A percentile compares a stretch with the other conserved stretches of the same genome.
Evolutionary conservation across 805 yeast genomes (phyloP).

Genomic region (Kluyveromyces siamensis): DNA sequence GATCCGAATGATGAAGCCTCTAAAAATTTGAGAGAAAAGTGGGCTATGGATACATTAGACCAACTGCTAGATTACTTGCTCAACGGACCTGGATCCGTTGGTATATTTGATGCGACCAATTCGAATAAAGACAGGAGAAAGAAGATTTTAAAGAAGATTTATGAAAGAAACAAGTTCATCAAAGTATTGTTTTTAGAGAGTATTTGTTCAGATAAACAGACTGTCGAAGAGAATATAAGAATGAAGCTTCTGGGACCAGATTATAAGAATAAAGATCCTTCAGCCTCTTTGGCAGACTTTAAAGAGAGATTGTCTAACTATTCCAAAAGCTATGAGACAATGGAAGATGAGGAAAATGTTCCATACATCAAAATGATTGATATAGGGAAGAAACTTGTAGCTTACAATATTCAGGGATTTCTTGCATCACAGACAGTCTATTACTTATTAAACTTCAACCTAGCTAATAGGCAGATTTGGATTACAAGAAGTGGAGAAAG

Average conservation of each 20-base stretch:
- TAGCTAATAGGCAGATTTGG: conserved; percentile 87
- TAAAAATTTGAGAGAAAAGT: conserved; percentile 66
- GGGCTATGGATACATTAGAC: conserved; percentile 94
- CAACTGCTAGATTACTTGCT: conserved; percentile 73
- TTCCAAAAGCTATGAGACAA: conserved; percentile 83
- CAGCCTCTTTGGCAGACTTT: conserved; percentile 71
- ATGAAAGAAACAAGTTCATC: conserved; percentile 48
- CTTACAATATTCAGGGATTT: conserved; percentile 81
- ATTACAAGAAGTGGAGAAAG: conserved; percentile 94
- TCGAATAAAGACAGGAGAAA: conserved; percentile 59
- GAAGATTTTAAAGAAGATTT: conserved; percentile 48
- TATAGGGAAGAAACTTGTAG: conserved; percentile 89
- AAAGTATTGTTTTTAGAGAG: conserved; percentile 83
- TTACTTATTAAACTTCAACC: conserved; percentile 79
- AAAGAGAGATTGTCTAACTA: conserved; percentile 72
- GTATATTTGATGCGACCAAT: conserved; percentile 82
- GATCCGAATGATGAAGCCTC: conserved; percentile 66
- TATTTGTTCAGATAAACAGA: conserved; percentile 68
- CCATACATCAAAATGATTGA: conserved; percentile 94
- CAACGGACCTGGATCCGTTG: conserved; percentile 80
- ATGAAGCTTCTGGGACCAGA: conserved; percentile 91
- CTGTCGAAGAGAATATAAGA: conserved; percentile 76
- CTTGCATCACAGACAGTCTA: conserved; percentile 89
- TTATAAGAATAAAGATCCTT: conserved; percentile 76
- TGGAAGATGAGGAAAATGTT: conserved; percentile 64